Base-by-base conservation (phyloP, 495 filamentous ascomycete species). In the Xylaria curta region DNA sequence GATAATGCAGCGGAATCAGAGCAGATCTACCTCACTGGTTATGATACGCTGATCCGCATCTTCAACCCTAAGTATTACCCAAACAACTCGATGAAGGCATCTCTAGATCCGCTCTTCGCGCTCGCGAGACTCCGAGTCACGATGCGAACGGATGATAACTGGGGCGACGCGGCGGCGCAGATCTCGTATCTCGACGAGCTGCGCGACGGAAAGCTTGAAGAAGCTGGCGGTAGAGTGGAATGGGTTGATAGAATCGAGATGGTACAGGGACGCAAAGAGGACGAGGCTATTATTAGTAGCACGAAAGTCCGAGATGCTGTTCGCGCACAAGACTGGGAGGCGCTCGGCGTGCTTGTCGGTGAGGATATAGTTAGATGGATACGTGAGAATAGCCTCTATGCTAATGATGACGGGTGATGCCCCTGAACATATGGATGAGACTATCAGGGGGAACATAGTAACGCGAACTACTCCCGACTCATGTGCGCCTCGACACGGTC, bases 61-160 rank as follows among this genome's bases (percentile, higher is more conserved):
- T 89, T 97, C 76, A 84, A 94, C 71, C 81, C 91, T 0, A 95
- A 93, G 76, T 98, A 98, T 79, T 99, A 99, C 78, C 1, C 87
- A 84, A 0, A 77, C 82, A 0, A 70, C 72, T 36, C 81, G 0
- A 84, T 86, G 78, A 76, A 76, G 26, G 81, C 83, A 17, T 85
- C 88, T 0, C 82, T 99, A 3, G 84, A 81, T 33, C 87, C 87
- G 0, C 92, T 97, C 71, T 92, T 98, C 72, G 81, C 83, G 19
- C 86, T 86, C 28, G 91, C 96, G 75, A 83, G 87, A 47, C 81
- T 98, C 31, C 81, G 91, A 19, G 93, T 95, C 13, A 94, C 89
- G 60, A 86, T 91, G 82, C 86, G 95, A 69, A 85, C 90, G 3
- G 89, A 88, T 66, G 89, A 87, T 73, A 78, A 86, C 59, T 94